A percentile compares a stretch with the other conserved stretches of the same genome.
Conservation (phyloP, 2,329 filamentous ascomycete species). For the Botrytis byssoidea region DNA sequence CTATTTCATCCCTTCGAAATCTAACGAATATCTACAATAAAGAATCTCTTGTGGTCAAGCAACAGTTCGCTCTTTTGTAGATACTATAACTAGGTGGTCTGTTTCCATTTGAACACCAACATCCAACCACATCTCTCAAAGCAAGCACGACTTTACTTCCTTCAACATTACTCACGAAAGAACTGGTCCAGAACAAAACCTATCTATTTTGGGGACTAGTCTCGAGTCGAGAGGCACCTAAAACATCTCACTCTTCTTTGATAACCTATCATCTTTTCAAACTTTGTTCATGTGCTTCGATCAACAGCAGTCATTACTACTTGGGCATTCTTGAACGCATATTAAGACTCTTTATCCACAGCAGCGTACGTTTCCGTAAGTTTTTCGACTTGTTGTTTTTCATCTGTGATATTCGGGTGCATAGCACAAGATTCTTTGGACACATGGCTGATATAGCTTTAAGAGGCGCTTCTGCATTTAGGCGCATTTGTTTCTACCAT, state of each 20-base stretch:
- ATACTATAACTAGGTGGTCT: background rate
- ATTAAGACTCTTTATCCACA: background rate
- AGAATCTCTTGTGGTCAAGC: conserved; percentile 7
- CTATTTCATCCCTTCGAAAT: background rate
- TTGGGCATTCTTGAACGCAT: background rate
- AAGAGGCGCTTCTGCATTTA: conserved; percentile 44
- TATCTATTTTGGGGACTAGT: conserved; percentile 16
- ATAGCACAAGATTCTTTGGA: conserved; percentile 24
- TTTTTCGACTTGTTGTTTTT: background rate
- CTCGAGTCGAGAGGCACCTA: conserved; percentile 11
- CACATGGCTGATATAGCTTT: conserved; percentile 46
- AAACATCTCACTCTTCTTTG: conserved; percentile 20
- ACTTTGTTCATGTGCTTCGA: conserved; percentile 23
- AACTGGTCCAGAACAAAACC: conserved; percentile 20
- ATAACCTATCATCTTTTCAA: background rate
- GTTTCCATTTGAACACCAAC: background rate
- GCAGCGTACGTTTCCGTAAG: background rate
- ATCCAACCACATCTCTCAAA: conserved; percentile 22
- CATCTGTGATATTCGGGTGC: conserved; percentile 2
- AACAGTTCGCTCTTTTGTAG: background rate
- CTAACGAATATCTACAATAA: background rate
- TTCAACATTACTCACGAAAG: conserved; percentile 10
- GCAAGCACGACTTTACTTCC: conserved; percentile 19
- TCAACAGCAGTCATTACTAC: background rate
- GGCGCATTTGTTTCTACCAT: conserved; percentile 44